Base-by-base conservation (phyloP, 495 filamentous ascomycete species). In the Pyrenopolyporus hunteri region DNA sequence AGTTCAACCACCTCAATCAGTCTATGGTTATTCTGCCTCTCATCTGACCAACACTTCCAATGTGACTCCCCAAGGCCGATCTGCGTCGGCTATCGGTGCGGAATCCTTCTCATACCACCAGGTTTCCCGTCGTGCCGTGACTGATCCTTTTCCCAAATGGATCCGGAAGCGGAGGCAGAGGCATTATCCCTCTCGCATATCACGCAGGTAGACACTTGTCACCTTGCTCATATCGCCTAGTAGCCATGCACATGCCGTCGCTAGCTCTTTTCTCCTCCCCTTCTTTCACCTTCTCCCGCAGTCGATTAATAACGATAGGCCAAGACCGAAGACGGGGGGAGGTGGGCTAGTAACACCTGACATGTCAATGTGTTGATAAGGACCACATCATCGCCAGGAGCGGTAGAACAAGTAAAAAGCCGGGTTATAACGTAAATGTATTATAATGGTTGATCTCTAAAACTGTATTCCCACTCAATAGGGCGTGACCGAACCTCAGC, bases 401-500 rank as follows among this genome's bases (percentile, higher is more conserved):
- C 29, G 50, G 49, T 64, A 59, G 60, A 58, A 17, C 35, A 48
- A 49, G 42, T 53, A 45, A 58, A 16, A 53, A 44, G 25, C 4
- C 16, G 28, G 39, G 40, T 47, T 40, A 42, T 54, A 59, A 58
- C 37, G 45, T 56, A 45, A 53, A 28, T 58, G 36, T 58, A 58
- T 64, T 59, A 59, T 29, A 64, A 43, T 48, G 23, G 53, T 46
- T 43, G 33, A 33, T 48, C 33, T 49, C 42, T 57, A 64, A 45
- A 53, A 43, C 13, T 28, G n/a, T 8, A 28, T 10, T 51, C 13
- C 20, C 49, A 32, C 50, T 37, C 43, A 65, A 64, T 32, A 13
- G 16, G 35, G 23, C 39, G 19, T 22, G 54, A 52, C 39, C 26
- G 16, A 23, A 46, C 44, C 50, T 64, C 73, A 83, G 51, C 79